Conservation (phyloP, 768 basidiomycete species). For the Boletus reticulatus region DNA sequence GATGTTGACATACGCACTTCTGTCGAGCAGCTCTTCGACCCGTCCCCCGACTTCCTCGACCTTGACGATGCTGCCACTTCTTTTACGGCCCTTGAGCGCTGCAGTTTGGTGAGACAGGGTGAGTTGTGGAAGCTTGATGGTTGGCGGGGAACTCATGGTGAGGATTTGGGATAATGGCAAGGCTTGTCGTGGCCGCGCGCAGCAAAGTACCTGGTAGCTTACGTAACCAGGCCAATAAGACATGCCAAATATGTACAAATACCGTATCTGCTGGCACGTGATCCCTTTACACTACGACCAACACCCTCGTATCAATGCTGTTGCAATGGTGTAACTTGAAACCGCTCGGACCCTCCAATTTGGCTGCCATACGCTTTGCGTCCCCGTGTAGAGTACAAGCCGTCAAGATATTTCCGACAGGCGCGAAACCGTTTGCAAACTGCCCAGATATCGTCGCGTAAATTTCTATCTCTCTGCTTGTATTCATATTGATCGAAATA, state of each 20-base stretch:
- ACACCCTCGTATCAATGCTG: slow-evolving; percentile 37
- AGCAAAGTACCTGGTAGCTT: not conserved
- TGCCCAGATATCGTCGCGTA: slow-evolving; percentile 64
- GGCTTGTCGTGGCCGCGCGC: too few relatives aligned
- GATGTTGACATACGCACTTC: slow-evolving; percentile 76
- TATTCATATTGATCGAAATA: not conserved
- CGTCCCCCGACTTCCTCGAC: slow-evolving; percentile 79
- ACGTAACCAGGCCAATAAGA: not conserved
- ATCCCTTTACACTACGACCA: not conserved
- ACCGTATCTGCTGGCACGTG: slow-evolving; percentile 11
- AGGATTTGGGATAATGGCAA: not conserved
- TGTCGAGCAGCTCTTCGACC: slow-evolving; percentile 74
- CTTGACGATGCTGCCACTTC: slow-evolving; percentile 77
- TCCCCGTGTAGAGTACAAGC: slow-evolving; percentile 65
- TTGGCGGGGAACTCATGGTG: slow-evolving; percentile 50
- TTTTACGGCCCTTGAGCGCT: slow-evolving; percentile 44
- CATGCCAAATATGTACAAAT: slow-evolving; percentile 17
- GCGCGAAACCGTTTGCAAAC: slow-evolving; percentile 57
- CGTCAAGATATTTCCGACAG: slow-evolving; percentile 69
- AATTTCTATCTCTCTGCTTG: slow-evolving; percentile 19
- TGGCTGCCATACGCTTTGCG: slow-evolving; percentile 73
- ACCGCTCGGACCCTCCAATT: slow-evolving; percentile 52
- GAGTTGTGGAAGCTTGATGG: slow-evolving; percentile 55
- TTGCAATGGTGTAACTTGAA: slow-evolving; percentile 67
- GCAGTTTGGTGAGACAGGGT: slow-evolving; percentile 28